Evolutionary conservation across 371 early-diverging fungal species (phyloP), one percentile per base, ranked within the genome.

Genomic region (Neoconidiobolus thromboides): DNA sequence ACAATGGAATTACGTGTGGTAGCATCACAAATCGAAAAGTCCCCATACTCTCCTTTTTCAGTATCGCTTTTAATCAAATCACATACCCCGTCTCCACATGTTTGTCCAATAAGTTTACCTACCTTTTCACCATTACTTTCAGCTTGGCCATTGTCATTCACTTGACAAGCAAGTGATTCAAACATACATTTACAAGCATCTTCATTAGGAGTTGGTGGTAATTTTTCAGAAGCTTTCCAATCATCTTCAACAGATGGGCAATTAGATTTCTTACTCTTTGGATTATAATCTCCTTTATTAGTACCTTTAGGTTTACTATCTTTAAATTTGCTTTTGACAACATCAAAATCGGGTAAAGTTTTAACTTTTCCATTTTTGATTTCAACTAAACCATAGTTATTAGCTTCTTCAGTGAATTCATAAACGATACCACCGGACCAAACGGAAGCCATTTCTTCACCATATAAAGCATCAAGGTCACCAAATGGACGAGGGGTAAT

Each of bases 371-470:
- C 37, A 38, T 36, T 36, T 7, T 55, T 55, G 14, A 55, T 55
- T 12, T 55, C 9, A 53, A 86, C 86, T 5, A 89, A 64, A 1
- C 88, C 88, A 67, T 86, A 89, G 59, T 79, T 67, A 68, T 87
- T 89, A 64, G 71, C 77, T 60, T 89, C 87, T 58, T 89, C 78
- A 3, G 80, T 73, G 78, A 80, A 89, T 66, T 86, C 87, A 65
- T 87, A 89, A 42, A 83, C 78, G 42, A 89, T 76, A 39, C 86
- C 88, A 36, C 87, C 87, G 0, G 85, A 85, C 72, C 82, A 83
- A 0, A 69, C 68, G 51, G 61, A 60, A 3, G 70, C 71, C 89
- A 88, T 86, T 36, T 81, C 77, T 0, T 77, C 62, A 6, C 85
- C 82, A 61, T 80, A 83, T 47, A 88, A 70, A 14, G 85, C 73